These are phyloP conservation scores for Didymella keratinophila DNA, from an alignment of 2,329 filamentous ascomycete genomes.

Conservation along the genomic window DNA sequence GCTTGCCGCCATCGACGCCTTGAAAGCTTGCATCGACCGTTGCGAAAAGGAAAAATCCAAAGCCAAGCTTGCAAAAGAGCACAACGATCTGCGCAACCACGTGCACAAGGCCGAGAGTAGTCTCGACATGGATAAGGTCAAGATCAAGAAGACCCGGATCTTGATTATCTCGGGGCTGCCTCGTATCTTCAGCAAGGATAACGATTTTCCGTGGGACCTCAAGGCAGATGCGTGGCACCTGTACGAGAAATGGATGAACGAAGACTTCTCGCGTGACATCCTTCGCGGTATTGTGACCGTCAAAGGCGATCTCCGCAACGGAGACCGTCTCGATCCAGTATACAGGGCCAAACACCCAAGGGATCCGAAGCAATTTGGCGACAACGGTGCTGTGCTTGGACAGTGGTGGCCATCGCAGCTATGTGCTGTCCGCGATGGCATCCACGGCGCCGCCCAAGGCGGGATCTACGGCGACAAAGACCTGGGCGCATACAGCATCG, in stretches of 20 bases:
- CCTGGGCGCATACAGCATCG: conserved; percentile 62
- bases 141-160: conserved; percentile 48
- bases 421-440: conserved; percentile 61
- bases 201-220: conserved; percentile 56
- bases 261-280: conserved; percentile 55
- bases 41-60: conserved; percentile 25
- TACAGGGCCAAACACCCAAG: conserved; percentile 29
- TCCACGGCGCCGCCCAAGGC: conserved; percentile 58
- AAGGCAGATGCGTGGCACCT: conserved; percentile 57
- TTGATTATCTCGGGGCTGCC: conserved; percentile 50
- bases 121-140: conserved; percentile 38
- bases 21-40: conserved; percentile 36
- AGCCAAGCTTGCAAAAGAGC: conserved; percentile 19
- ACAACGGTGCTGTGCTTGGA: conserved; percentile 54
- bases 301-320: conserved; percentile 30
- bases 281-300: conserved; percentile 54
- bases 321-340: conserved; percentile 35
- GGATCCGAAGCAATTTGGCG: conserved; percentile 40
- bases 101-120: conserved; percentile 53
- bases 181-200: conserved; percentile 49
- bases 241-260: conserved; percentile 55
- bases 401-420: conserved; percentile 65
- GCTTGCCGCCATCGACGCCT: conserved; percentile 25
- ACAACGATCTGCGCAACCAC: conserved; percentile 46
- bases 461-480: conserved; percentile 58